Conservation (phyloP, 73 alveolate species). For the Urostyla sp. region DNA sequence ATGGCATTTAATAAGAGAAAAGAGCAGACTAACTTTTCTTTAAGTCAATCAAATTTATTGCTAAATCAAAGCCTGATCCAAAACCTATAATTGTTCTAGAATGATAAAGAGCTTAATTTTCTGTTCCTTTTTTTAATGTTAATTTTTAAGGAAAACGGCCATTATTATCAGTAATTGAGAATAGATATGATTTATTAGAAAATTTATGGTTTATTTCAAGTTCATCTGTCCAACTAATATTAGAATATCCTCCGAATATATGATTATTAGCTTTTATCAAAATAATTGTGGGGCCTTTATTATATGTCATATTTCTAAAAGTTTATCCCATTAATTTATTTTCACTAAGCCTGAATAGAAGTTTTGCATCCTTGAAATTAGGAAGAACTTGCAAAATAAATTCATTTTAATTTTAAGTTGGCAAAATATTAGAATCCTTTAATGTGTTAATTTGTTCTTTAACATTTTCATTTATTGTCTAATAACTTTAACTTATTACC, state of each 20-base stretch:
- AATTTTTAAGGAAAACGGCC: conserved; percentile 63
- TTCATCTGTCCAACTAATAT: conserved; percentile 81
- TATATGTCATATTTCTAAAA: conserved; percentile 67
- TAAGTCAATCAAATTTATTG: conserved; percentile 60
- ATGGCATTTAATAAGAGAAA: conserved; percentile 57
- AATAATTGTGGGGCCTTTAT: conserved; percentile 86
- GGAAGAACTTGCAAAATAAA: conserved; percentile 58
- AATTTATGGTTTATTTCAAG: conserved; percentile 46
- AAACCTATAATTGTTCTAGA: conserved; percentile 60
- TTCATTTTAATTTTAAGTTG: conserved; percentile 35
- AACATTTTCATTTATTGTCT: conserved; percentile 39
- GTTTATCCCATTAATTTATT: conserved; percentile 62
- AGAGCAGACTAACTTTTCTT: conserved; percentile 63
- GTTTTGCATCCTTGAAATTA: conserved; percentile 37
- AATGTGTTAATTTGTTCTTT: conserved; percentile 55
- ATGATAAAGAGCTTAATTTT: conserved; percentile 56
- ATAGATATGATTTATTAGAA: conserved; percentile 30
- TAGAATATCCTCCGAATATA: conserved; percentile 88
- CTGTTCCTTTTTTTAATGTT: conserved; percentile 11
- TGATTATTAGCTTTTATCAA: conserved; percentile 78
- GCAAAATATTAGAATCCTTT: conserved; percentile 55
- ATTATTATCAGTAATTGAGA: conserved; percentile 62
- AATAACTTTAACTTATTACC: neutral
- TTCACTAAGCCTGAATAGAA: conserved; percentile 46
- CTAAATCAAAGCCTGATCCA: conserved; percentile 67